Base-by-base conservation (phyloP, 192 early-diverging fungal genomes). In the Backusella tarrabulga region DNA sequence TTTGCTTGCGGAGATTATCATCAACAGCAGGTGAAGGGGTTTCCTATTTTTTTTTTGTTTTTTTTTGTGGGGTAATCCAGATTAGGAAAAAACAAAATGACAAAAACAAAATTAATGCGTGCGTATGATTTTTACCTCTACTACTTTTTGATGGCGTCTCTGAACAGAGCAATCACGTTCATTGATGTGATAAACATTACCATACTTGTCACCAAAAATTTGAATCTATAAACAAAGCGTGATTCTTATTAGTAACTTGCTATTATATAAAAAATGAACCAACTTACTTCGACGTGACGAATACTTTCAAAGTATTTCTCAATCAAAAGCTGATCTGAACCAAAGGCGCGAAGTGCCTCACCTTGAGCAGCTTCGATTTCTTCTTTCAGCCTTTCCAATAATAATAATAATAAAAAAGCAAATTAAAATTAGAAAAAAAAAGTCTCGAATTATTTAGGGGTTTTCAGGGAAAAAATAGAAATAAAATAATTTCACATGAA, bases 101-200 rank as follows among this genome's bases (percentile, higher is more conserved):
- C 71, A 71, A 34, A 35, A 72, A 17, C 32, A 32, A 63, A 17
- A 44, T 19, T 21, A n/a, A 50, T 40, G 38, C 38, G 6, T 50
- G 46, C 1, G 46, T 50, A 17, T 34, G 23, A 26, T 32, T 21
- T 14, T 74, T 68, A 85, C 84, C 78, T 90, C 89, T 54, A 90
- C 90, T 54, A 90, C 83, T 75, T 90, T 90, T 79, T 90, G 89
- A 76, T 90, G 88, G 68, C 88, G 76, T 70, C 89, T 78, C 67
- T 90, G 89, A 34, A 90, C 79, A 54, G 87, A 87, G 71, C 89
- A 90, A 71, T 90, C 89, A 50, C 89, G 87, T 60, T 88, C 88
- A 26, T 79, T 85, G 35, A 89, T 79, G 42, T 84, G 79, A 74
- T 87, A 84, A 3, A 85, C 86, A 34, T 86, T 84, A 54, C 88